Evolutionary conservation across 2,329 filamentous ascomycete species (phyloP), one percentile per base, ranked within the genome.

Genomic region (Phaeoacremonium minimum): DNA sequence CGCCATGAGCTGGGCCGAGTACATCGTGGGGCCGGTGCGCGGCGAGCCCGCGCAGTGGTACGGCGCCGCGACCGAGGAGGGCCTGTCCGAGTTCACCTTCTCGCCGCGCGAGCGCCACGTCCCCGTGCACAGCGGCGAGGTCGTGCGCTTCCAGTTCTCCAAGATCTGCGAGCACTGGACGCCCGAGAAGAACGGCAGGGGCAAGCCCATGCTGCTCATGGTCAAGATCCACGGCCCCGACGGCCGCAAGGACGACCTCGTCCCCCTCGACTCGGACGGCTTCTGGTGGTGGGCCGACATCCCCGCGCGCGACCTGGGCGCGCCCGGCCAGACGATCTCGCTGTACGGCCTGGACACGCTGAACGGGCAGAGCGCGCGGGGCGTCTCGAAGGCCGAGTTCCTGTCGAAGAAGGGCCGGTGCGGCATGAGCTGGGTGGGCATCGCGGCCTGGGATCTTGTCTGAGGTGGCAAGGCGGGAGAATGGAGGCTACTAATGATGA

Each of bases 201-300:
- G 82, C 1, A 76, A 79, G 30, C 85, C 81, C 39, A 64, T 89
- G 30, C 79, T 91, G 51, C 63, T 93, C 33, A 66, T 94, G 37
- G 64, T 95, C 14, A 72, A 73, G 37, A 73, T 87, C 18, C 69
- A 81, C 17, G 84, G 80, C 1, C 48, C 72, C 4, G 80, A 88
- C 47, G 86, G 85, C 0, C 66, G 75, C 7, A 77, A 82, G 34
- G 75, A 83, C 8, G 79, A 89, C 30, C 71, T 77, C 37, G 62
- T 91, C 2, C 77, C 85, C 0, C 77, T 95, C 37, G 75, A 86
- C 33, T 84, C 77, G n/a, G 85, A 91, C 41, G 86, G 85, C 12
- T 84, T 75, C 52, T 80, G 83, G 62, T 94, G 85, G 77, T 95
- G 87, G 80, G 61, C 80, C 2, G 91, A 96, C 59, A 74, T 96